Conservation (phyloP, 257 asterid species). For the Solanum verrucosum region DNA sequence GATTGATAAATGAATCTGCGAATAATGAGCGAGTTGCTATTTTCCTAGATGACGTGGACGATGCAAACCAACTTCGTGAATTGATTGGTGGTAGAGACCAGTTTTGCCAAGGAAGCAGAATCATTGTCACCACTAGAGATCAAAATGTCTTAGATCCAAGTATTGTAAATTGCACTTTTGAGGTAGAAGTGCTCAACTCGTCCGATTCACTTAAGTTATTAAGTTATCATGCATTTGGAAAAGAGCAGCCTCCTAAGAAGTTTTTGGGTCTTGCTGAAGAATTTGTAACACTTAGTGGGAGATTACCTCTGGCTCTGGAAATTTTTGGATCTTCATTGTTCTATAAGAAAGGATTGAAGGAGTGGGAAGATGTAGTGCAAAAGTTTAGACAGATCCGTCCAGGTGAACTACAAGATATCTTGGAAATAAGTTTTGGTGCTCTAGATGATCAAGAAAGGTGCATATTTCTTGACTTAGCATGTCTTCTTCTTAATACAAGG, state of each 20-base stretch:
- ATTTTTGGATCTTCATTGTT: constrained; percentile 21
- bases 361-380: constrained; percentile 15
- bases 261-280: constrained; percentile 3
- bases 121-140: constrained; percentile 17
- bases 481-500: constrained; percentile 13
- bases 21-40: constrained; percentile 6
- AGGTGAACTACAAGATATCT: constrained; percentile 7
- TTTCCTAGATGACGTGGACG: constrained; percentile 21
- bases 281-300: constrained; percentile 9
- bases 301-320: constrained; percentile 26
- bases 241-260: constrained; percentile 14
- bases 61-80: neutral
- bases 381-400: constrained; percentile 25
- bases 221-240: constrained; percentile 22
- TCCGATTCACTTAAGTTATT: constrained; percentile 14
- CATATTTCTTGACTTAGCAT: constrained; percentile 25
- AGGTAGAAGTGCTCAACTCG: neutral
- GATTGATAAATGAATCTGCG: neutral
- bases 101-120: constrained; percentile 22
- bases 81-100: constrained; percentile 6
- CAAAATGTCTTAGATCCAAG: neutral
- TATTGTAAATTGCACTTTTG: neutral
- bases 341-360: constrained; percentile 14
- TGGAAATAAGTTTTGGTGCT: constrained; percentile 18
- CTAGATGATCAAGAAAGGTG: constrained; percentile 20